Evolutionary conservation across 306 rosid genomes (phyloP).

Genomic region (Vigna mungo): DNA sequence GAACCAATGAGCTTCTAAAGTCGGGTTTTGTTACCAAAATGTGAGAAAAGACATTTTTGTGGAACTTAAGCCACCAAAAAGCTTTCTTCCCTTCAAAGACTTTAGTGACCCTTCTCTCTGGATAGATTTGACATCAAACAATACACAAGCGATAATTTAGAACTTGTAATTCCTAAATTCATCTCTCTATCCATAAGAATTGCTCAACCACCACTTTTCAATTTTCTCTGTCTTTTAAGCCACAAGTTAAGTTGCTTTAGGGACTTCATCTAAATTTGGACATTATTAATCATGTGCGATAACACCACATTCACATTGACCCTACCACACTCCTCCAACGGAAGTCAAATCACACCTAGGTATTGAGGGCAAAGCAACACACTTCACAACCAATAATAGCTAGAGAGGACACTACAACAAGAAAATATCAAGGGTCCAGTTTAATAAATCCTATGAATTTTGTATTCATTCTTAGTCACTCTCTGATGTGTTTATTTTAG

Average conservation of each 20-base stretch:
- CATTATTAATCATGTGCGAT: neutral
- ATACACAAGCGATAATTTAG: no score
- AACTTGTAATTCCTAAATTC: no score
- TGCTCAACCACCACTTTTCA: neutral
- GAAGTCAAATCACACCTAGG: neutral
- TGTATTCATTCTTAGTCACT: neutral
- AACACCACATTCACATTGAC: neutral
- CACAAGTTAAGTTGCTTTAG: neutral
- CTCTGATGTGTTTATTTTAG: neutral
- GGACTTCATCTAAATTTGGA: neutral
- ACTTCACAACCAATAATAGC: neutral
- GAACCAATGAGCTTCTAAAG: no score
- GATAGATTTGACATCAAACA: no score
- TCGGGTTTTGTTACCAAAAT: no score
- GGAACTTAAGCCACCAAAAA: no score
- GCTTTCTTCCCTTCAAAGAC: no score
- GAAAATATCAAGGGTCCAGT: no score
- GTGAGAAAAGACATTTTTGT: no score
- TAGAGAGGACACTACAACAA: no score
- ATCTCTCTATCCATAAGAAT: neutral
- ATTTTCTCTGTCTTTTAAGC: neutral
- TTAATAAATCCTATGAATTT: neutral
- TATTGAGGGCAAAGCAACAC: neutral
- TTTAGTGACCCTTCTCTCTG: no score
- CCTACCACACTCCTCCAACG: neutral